These are phyloP conservation scores for Agrocybe pediades DNA, from an alignment of 768 basidiomycete genomes.

Conservation along the genomic window DNA sequence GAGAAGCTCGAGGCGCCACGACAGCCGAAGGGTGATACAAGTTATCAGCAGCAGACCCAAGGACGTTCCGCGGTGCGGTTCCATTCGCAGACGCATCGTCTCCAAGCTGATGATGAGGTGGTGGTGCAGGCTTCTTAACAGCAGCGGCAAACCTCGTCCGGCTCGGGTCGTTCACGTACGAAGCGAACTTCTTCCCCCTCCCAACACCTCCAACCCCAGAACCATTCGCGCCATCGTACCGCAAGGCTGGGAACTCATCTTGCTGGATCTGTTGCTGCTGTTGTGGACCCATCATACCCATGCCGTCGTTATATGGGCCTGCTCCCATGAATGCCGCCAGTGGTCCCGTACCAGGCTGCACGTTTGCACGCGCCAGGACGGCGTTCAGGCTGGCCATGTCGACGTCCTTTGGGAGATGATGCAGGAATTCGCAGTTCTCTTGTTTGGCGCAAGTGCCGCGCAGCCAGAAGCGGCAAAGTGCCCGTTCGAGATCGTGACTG, in stretches of 20 bases:
- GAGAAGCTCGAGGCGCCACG: conserved; percentile 79
- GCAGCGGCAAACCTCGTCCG: conserved; percentile 90
- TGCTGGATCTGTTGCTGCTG: conserved; percentile 18
- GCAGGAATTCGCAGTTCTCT: conserved; percentile 94
- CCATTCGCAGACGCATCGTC: conserved; percentile 32
- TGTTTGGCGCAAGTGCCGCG: conserved; percentile 97
- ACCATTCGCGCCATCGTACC: conserved; percentile 38
- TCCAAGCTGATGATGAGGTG: conserved; percentile 21
- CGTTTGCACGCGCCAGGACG: conserved; percentile 66
- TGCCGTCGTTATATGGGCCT: conserved; percentile 16
- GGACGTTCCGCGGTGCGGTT: conserved; percentile 54
- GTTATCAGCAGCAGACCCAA: conserved; percentile 62
- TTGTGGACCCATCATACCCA: no score
- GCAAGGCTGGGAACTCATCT: conserved; percentile 78
- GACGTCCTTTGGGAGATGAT: conserved; percentile 85
- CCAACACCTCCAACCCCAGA: conserved; percentile 30
- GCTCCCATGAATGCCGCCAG: conserved; percentile 30
- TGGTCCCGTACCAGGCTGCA: conserved; percentile 50
- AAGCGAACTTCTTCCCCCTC: conserved; percentile 43
- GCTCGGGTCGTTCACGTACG: conserved; percentile 75
- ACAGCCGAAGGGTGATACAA: conserved; percentile 68
- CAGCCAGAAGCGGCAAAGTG: conserved; percentile 96
- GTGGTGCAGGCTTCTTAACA: conserved; percentile 68
- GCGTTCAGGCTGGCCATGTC: conserved; percentile 72
- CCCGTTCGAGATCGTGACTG: conserved; percentile 94